Conservation (phyloP, 805 yeast genomes). For the Spathaspora passalidarum region DNA sequence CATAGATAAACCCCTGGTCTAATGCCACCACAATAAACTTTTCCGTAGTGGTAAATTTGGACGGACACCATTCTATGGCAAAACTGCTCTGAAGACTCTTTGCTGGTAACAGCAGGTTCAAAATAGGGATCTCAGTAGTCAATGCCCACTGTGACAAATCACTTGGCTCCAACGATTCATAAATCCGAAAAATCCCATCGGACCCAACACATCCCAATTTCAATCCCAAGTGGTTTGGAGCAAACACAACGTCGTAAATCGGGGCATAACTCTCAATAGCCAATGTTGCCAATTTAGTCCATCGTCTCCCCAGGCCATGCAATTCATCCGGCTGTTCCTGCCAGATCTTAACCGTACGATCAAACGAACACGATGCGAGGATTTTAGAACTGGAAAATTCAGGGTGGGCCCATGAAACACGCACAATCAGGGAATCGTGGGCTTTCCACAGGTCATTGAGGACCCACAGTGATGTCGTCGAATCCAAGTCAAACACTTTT, state of each 20-base stretch:
- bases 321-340: conserved; percentile 82
- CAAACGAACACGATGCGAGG: conserved; percentile 85
- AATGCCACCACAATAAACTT: conserved; percentile 80
- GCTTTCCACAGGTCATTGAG: conserved; percentile 92
- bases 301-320: conserved; percentile 75
- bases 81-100: conserved; percentile 82
- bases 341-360: conserved; percentile 85
- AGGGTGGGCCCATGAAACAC: conserved; percentile 91
- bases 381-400: conserved; percentile 75
- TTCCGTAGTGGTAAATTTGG: conserved; percentile 70
- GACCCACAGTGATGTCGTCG: conserved; percentile 70
- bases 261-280: conserved; percentile 85
- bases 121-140: conserved; percentile 65
- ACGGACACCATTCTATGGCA: conserved; percentile 86
- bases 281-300: conserved; percentile 72
- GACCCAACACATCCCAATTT: conserved; percentile 84
- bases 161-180: conserved; percentile 88
- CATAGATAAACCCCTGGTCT: conserved; percentile 82
- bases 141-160: conserved; percentile 80
- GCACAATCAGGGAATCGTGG: conserved; percentile 83
- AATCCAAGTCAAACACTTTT: conserved; percentile 78
- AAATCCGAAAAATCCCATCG: conserved; percentile 81
- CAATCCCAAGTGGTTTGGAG: conserved; percentile 80
- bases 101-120: conserved; percentile 66
- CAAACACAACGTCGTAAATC: conserved; percentile 83